Conservation (phyloP, 768 basidiomycete genomes). For the Trametes villosa region DNA sequence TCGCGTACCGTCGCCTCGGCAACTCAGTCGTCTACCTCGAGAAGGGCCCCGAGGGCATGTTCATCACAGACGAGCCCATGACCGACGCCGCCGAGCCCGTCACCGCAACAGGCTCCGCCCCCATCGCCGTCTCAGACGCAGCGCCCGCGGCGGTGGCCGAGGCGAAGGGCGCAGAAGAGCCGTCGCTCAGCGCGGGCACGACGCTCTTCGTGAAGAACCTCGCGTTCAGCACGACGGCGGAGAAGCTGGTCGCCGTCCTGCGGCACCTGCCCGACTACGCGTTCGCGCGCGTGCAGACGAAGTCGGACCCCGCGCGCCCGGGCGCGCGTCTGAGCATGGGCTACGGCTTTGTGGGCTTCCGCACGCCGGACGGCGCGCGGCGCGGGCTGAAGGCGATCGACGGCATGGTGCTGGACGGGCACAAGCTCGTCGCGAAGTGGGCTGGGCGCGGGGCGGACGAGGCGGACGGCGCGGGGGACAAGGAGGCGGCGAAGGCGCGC, state of each 20-base stretch:
- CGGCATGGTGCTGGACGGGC: conserved; percentile 85
- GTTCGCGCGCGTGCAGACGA: conserved; percentile 91
- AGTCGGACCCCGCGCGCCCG: conserved; percentile 80
- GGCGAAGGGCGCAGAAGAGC: conserved; percentile 38
- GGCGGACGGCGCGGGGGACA: conserved; percentile 47
- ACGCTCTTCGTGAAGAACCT: conserved; percentile 96
- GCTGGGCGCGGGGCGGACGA: conserved; percentile 80
- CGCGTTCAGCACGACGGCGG: conserved; percentile 86
- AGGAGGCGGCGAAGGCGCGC: conserved; percentile 51
- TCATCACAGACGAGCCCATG: conserved; percentile 38
- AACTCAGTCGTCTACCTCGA: conserved; percentile 93
- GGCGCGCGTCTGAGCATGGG: conserved; percentile 82
- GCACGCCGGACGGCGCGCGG: conserved; percentile 69
- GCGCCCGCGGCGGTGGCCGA: conserved; percentile 33
- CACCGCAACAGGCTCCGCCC: conserved; percentile 31
- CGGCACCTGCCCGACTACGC: conserved; percentile 76
- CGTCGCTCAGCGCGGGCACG: conserved; percentile 62
- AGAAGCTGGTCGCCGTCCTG: conserved; percentile 71
- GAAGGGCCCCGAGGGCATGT: conserved; percentile 88
- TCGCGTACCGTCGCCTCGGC: conserved; percentile 87
- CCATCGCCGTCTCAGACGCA: conserved; percentile 50
- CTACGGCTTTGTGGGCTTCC: conserved; percentile 95
- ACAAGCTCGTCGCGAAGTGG: conserved; percentile 81
- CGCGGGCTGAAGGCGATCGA: conserved; percentile 78
- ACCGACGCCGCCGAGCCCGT: conserved; percentile 23